Percentiles rank a stretch among this genome's conserved stretches.
Evolutionary conservation across 179 eudicot species (phyloP).

Genomic region (Spergularia azorica): DNA sequence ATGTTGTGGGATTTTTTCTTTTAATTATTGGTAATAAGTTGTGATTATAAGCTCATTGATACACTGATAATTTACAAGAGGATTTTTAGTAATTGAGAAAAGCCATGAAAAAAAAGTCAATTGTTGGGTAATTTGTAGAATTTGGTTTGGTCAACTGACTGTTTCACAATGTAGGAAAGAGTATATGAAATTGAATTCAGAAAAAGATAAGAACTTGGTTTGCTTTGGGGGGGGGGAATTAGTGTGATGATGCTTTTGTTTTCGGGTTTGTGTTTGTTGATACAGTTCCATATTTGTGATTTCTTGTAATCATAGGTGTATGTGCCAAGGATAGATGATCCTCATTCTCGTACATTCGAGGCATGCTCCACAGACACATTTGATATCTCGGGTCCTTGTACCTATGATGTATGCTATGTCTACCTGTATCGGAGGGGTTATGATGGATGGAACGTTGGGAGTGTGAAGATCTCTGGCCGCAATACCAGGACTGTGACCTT

Average conservation of each 20-base stretch:
- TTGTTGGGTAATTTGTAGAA: neutral
- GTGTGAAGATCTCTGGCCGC: conserved; percentile 58
- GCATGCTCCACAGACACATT: conserved; percentile 80
- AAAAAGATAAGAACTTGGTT: neutral
- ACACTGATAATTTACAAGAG: neutral
- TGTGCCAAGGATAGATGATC: conserved; percentile 84
- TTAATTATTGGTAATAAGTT: neutral
- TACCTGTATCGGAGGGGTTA: conserved; percentile 76
- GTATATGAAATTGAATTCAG: neutral
- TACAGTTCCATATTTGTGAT: neutral
- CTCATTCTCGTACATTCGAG: conserved; percentile 63
- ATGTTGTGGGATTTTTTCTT: neutral
- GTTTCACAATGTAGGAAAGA: neutral
- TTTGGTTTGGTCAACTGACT: neutral
- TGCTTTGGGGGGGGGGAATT: neutral
- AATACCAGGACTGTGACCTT: conserved; percentile 56
- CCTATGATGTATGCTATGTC: conserved; percentile 73
- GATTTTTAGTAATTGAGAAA: neutral
- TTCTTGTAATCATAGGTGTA: conserved; percentile 50
- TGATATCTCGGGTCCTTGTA: conserved; percentile 71
- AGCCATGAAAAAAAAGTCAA: conserved; percentile 5
- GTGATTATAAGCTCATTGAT: neutral
- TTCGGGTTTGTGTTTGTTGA: too few species aligned
- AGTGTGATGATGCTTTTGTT: too few species aligned
- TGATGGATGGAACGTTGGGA: conserved; percentile 78